These are phyloP conservation scores for Phellinidium pouzarii DNA, from an alignment of 1,284 basidiomycete species.

Conservation along the genomic window DNA sequence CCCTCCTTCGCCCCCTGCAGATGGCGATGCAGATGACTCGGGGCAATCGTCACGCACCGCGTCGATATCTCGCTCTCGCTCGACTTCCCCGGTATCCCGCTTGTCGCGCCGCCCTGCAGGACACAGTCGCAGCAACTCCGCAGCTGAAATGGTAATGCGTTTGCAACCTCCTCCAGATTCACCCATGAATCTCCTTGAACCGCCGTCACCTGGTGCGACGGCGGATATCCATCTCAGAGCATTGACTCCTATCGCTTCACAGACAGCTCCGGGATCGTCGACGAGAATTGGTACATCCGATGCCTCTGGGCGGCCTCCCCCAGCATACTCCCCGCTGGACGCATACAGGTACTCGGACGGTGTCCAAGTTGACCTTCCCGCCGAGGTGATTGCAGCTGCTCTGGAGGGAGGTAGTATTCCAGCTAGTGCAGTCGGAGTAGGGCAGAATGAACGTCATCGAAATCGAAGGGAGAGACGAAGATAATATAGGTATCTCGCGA, in stretches of 20 bases:
- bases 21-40: slow-evolving; percentile 21
- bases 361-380: slow-evolving; percentile 75
- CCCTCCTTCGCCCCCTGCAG: slow-evolving; percentile 38
- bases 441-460: slow-evolving; percentile 12
- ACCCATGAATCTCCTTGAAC: slow-evolving; percentile 56
- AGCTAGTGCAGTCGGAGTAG: slow-evolving; percentile 40
- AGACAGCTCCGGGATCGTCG: slow-evolving; percentile 20
- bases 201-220: slow-evolving; percentile 68
- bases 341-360: slow-evolving; percentile 74
- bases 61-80: slow-evolving; percentile 27
- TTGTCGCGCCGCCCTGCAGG: slow-evolving; percentile 37
- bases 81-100: slow-evolving; percentile 27
- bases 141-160: slow-evolving; percentile 53
- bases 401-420: slow-evolving; percentile 63
- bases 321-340: slow-evolving; percentile 77
- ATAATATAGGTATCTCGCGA: neutral
- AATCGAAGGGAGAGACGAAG: slow-evolving; percentile 16
- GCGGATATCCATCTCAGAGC: slow-evolving; percentile 76
- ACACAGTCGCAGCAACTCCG: slow-evolving; percentile 21
- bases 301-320: slow-evolving; percentile 54
- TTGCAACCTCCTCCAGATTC: slow-evolving; percentile 73
- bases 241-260: slow-evolving; percentile 30
- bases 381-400: slow-evolving; percentile 75
- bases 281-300: slow-evolving; percentile 17
- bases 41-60: slow-evolving; percentile 45